Percentiles rank a stretch among this genome's conserved stretches.
Conservation (phyloP, 2,329 filamentous ascomycete species). For the Alternaria triticina region DNA sequence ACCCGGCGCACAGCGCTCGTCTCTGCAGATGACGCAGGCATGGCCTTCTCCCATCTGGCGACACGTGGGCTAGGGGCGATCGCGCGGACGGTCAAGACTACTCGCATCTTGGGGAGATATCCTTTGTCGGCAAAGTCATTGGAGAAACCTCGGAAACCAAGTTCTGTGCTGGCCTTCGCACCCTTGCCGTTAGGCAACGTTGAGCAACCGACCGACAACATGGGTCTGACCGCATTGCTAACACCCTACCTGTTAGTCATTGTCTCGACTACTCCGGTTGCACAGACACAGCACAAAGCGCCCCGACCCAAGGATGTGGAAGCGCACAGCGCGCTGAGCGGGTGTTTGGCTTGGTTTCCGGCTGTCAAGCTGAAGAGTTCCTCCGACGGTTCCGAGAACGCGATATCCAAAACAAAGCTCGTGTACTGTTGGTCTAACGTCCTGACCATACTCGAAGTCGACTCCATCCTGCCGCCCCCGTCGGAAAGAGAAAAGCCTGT, state of each 20-base stretch:
- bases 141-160: slow-evolving; percentile 80
- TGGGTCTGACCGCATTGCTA: slow-evolving; percentile 92
- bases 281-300: slow-evolving; percentile 95
- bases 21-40: slow-evolving; percentile 91
- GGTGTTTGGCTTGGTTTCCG: slow-evolving; percentile 95
- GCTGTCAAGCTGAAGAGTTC: slow-evolving; percentile 87
- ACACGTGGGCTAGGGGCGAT: slow-evolving; percentile 88
- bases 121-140: slow-evolving; percentile 69
- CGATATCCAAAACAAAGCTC: slow-evolving; percentile 81
- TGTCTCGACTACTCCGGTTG: slow-evolving; percentile 94
- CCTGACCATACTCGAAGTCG: slow-evolving; percentile 89
- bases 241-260: slow-evolving; percentile 96
- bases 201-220: slow-evolving; percentile 81
- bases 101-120: slow-evolving; percentile 88
- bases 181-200: slow-evolving; percentile 93
- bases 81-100: slow-evolving; percentile 85
- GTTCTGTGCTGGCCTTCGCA: slow-evolving; percentile 91
- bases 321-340: slow-evolving; percentile 89
- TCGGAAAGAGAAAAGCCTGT: slow-evolving; percentile 79
- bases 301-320: slow-evolving; percentile 88
- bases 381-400: slow-evolving; percentile 69
- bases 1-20: slow-evolving; percentile 93
- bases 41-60: slow-evolving; percentile 97
- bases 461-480: slow-evolving; percentile 64
- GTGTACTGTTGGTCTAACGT: slow-evolving; percentile 99